Base-by-base conservation (phyloP, 108 stramenopile genomes). In the Nitzschia sp. region DNA sequence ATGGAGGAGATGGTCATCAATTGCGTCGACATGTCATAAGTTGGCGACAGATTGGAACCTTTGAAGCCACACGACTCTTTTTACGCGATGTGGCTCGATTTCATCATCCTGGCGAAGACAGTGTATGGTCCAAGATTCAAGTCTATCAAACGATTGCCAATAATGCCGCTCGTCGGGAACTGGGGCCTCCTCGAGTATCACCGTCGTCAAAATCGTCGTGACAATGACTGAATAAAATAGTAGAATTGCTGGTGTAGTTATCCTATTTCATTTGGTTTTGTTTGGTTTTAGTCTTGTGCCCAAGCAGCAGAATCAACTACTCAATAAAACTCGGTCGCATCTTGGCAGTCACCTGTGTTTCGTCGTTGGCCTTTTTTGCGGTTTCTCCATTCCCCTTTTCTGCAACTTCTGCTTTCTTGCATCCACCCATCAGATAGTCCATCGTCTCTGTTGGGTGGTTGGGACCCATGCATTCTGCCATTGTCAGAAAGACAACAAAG, bases 1-100 rank as follows among this genome's bases (percentile, higher is more conserved):
- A 17, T 19, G 49, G 8, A 4, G 21, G 11, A 5, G 19, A 17
- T 4, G 72, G 59, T 49, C 54, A 51, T 57, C 90, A 91, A 56
- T 59, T 91, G 23, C 72, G 90, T n/a, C 68, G 85, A 9, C 90
- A 91, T 68, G 75, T 83, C 0, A 78, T 78, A 17, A 68, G 79
- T 28, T 91, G 84, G 85, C 63, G 85, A 59, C 79, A 87, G 55
- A 76, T 91, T 29, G 77, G 81, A 32, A 91, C 89, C 0, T 68
- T 83, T 8, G 86, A 84, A 48, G 89, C 89, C 0, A 75, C 76
- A 21, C 66, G 89, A 30, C 70, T 85, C 13, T 61, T 91, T 45
- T 55, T 91, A 38, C 53, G 57, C 46, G 88, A 89, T 54, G 76
- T 84, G 81, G 57, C 26, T 2, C 0, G 18, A 13, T 47, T 24